phyloP scores from a whole-genome alignment of 2,329 filamentous ascomycete species.

The Teratosphaeria pseudoeucalypti region DNA sequence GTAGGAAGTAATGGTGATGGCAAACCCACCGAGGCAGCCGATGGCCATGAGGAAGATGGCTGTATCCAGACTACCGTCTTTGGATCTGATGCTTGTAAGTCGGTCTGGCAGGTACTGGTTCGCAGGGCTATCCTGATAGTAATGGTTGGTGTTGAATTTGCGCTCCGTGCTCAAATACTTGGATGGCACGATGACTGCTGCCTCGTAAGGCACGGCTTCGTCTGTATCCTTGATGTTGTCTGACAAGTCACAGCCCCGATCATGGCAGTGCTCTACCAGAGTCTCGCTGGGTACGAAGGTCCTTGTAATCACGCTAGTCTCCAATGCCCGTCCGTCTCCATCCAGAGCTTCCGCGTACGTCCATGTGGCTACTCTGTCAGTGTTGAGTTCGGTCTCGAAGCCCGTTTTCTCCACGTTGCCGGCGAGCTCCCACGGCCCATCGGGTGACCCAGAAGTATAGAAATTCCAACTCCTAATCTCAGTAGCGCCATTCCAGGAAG shows the following conservation, averaged over 20 bases:
- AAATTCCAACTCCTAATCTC: slow-evolving; percentile 43
- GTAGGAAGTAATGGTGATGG: not conserved
- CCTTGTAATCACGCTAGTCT: slow-evolving; percentile 23
- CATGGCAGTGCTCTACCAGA: slow-evolving; percentile 23
- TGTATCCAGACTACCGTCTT: not conserved
- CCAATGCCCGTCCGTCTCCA: slow-evolving; percentile 19
- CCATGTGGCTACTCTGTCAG: slow-evolving; percentile 17
- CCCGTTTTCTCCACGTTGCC: slow-evolving; percentile 31
- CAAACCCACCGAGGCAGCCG: slow-evolving; percentile 6
- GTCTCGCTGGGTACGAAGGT: slow-evolving; percentile 27
- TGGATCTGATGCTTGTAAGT: not conserved
- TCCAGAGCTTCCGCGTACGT: slow-evolving; percentile 26
- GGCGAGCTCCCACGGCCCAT: slow-evolving; percentile 28
- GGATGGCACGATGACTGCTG: slow-evolving; percentile 10
- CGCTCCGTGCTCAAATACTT: slow-evolving; percentile 21
- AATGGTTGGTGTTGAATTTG: slow-evolving; percentile 25
- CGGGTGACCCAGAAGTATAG: slow-evolving; percentile 29
- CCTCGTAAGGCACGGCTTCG: slow-evolving; percentile 14
- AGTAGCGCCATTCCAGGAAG: slow-evolving; percentile 45
- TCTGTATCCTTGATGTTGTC: slow-evolving; percentile 11
- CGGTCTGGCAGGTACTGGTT: not conserved
- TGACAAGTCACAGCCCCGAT: slow-evolving; percentile 22
- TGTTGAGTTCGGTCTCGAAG: slow-evolving; percentile 33
- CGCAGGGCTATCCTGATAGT: slow-evolving; percentile 14
- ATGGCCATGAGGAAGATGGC: slow-evolving; percentile 3